Percentiles rank a stretch among this genome's conserved stretches.
Evolutionary conservation across 2,329 filamentous ascomycete species (phyloP).

Genomic region (Penicillium aurantiogriseum): DNA sequence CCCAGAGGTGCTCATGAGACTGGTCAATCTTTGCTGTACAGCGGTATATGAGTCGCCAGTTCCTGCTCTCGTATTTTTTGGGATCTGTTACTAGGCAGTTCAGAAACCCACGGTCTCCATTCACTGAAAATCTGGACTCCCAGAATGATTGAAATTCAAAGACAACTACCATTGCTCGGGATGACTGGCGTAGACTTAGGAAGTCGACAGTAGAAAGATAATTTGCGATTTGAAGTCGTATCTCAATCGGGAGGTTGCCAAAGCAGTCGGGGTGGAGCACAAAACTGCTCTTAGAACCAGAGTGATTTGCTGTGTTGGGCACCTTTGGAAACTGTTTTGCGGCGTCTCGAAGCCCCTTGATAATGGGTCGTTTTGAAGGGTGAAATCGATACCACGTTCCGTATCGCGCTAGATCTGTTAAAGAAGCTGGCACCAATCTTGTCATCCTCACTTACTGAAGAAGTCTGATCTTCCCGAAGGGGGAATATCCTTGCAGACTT

Average conservation of each 20-base stretch:
- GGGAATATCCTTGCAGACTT: constrained; percentile 3
- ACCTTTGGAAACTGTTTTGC: neutral
- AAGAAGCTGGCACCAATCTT: neutral
- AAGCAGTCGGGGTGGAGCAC: neutral
- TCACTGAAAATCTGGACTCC: constrained; percentile 1
- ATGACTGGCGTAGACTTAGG: constrained; percentile 1
- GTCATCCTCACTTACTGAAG: neutral
- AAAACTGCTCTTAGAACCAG: neutral
- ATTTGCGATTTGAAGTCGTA: neutral
- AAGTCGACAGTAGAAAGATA: constrained; percentile 8
- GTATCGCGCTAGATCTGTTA: neutral
- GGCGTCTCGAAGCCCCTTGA: neutral
- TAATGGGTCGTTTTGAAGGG: neutral
- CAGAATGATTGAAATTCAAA: constrained; percentile 6
- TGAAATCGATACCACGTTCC: neutral
- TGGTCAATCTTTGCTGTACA: constrained; percentile 1
- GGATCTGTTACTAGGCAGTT: neutral
- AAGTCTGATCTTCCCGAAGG: neutral
- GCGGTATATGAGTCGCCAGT: constrained; percentile 8
- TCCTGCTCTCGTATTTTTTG: neutral
- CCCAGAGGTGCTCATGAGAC: neutral
- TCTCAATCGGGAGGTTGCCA: constrained; percentile 4
- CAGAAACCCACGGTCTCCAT: constrained; percentile 4
- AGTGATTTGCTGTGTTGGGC: neutral
- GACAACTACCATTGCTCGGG: constrained; percentile 10